Conservation (phyloP, 768 basidiomycete species). For the Podaxis rugospora region DNA sequence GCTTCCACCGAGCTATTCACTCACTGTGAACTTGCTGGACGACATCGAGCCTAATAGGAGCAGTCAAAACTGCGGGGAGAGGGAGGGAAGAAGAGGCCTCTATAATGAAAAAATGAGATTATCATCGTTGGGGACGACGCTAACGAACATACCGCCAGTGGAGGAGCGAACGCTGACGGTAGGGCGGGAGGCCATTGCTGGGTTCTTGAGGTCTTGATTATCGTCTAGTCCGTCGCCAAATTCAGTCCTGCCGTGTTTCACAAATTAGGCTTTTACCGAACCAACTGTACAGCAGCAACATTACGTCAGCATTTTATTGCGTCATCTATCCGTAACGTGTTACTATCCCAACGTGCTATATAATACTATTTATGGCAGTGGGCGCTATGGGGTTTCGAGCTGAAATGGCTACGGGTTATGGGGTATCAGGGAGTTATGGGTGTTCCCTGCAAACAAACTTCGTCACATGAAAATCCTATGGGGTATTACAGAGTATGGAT, state of each 20-base stretch:
- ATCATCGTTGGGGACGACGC: background rate
- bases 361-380: no score
- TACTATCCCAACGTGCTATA: no score
- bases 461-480: no score
- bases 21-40: conserved; percentile 98
- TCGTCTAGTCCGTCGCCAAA: conserved; percentile 22
- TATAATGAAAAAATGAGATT: conserved; percentile 25
- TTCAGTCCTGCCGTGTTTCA: conserved; percentile 15
- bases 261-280: conserved; percentile 39
- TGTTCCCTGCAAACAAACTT: no score
- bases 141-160: conserved; percentile 58
- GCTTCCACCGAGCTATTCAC: conserved; percentile 25
- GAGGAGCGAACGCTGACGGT: conserved; percentile 81
- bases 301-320: background rate
- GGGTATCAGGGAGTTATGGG: no score
- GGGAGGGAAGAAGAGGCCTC: conserved; percentile 87
- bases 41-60: conserved; percentile 98
- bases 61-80: conserved; percentile 94
- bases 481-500: no score
- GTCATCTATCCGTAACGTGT: background rate
- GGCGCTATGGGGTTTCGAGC: no score
- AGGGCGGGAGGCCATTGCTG: conserved; percentile 86
- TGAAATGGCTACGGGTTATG: no score
- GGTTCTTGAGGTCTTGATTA: conserved; percentile 39
- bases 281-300: conserved; percentile 28